These are phyloP conservation scores for Apiotrichum veenhuisii DNA, from an alignment of 1,284 basidiomycete genomes.

Conservation along the genomic window DNA sequence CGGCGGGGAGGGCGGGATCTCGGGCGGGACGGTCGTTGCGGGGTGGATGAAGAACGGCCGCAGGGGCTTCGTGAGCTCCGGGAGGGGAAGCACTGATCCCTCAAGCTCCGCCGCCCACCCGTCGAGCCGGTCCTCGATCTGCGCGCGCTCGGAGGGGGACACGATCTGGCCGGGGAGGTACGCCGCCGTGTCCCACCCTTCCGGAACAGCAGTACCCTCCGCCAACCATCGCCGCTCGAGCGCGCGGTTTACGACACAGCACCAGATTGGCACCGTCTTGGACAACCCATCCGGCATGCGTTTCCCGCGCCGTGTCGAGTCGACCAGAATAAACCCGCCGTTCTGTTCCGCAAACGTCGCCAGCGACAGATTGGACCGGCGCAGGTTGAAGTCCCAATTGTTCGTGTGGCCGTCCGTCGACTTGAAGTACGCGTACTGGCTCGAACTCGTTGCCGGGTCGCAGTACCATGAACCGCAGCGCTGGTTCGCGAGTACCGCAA, in stretches of 20 bases:
- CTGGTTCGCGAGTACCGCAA: slow-evolving; percentile 64
- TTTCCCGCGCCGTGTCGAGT: slow-evolving; percentile 91
- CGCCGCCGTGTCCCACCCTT: slow-evolving; percentile 37
- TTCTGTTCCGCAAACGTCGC: slow-evolving; percentile 58
- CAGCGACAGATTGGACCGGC: slow-evolving; percentile 80
- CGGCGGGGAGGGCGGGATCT: slow-evolving; percentile 22
- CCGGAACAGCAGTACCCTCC: background rate
- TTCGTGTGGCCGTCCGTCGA: slow-evolving; percentile 88
- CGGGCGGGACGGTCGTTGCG: slow-evolving; percentile 29
- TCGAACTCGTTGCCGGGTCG: slow-evolving; percentile 55
- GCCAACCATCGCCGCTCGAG: slow-evolving; percentile 34
- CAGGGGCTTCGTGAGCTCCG: slow-evolving; percentile 39
- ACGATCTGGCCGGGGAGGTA: slow-evolving; percentile 45
- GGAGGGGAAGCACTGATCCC: slow-evolving; percentile 44
- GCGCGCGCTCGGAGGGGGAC: slow-evolving; percentile 42
- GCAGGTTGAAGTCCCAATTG: slow-evolving; percentile 79
- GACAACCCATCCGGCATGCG: slow-evolving; percentile 90
- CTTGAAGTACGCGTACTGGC: slow-evolving; percentile 78
- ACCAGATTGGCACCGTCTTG: slow-evolving; percentile 96
- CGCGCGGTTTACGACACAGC: slow-evolving; percentile 81
- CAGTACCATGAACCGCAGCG: slow-evolving; percentile 95
- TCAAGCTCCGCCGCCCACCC: slow-evolving; percentile 71
- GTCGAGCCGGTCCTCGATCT: slow-evolving; percentile 53
- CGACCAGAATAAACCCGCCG: slow-evolving; percentile 76
- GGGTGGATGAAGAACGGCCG: slow-evolving; percentile 50